Base-by-base conservation (phyloP, 108 stramenopile genomes). In the Skeletonema tropicum region DNA sequence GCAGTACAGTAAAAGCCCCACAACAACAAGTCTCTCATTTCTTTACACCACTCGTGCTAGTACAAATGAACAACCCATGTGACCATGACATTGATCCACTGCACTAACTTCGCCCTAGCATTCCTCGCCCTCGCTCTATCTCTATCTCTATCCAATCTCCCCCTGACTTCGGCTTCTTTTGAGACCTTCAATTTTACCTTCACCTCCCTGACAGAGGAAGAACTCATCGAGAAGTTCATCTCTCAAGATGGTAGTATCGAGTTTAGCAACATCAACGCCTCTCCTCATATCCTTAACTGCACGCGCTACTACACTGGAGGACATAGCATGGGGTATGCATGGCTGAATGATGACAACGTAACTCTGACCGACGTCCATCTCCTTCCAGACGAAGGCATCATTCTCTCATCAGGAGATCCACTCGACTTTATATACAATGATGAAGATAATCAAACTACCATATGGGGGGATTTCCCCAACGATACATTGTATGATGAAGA, bases 391-490 rank as follows among this genome's bases (percentile, higher is more conserved):
- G 29, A 60, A 8, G 77, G 77, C 3, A 57, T 79, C 12, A 79
- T 79, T 0, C 49, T 79, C 12, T 64, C 62, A 8, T 71, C 64
- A 1, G 77, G 77, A 14, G 48, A 71, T 15, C 77, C 77, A 8
- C 38, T 48, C 8, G 66, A 79, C 41, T 67, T 79, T 23, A 55
- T 62, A n/a, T 58, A 61, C 5, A 71, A 79, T 33, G 70, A 79
- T 57, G 67, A 65, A 17, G 45, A 52, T 13, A 17, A 65, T 3
- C 41, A 60, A n/a, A 71, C 70, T 15, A 57, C 65, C 7, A 59
- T 25, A 3, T 7, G 46, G 9, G 5, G 48, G 38, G 23, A 30
- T 25, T 12, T 0, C 23, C 57, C 38, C 13, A 70, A 79, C 33
- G 30, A 65, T n/a, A n/a, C n/a, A n/a, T 52, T 5, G 0, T 23